phyloP scores from a whole-genome alignment of 306 rosid genomes.

The Ammopiptanthus mongolicus region DNA sequence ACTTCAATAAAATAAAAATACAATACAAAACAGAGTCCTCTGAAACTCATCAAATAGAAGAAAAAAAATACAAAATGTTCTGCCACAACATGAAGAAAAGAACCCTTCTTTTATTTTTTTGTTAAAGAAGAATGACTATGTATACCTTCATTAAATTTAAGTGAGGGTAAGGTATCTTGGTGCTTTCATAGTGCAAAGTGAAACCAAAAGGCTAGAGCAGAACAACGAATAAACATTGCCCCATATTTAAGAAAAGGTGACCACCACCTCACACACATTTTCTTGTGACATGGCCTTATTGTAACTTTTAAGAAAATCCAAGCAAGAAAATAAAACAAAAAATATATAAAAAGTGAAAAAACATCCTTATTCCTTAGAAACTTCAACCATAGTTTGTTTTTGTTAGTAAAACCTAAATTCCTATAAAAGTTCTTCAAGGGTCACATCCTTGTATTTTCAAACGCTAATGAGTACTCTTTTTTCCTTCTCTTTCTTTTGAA shows the following conservation, averaged over 20 bases:
- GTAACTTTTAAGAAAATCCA: background rate
- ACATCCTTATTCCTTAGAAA: background rate
- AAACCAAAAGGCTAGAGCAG: background rate
- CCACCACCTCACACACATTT: background rate
- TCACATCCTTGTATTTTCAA: background rate
- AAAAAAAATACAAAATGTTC: background rate
- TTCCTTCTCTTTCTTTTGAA: background rate
- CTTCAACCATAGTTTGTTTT: background rate
- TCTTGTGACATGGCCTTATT: background rate
- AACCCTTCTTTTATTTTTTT: background rate
- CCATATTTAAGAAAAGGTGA: background rate
- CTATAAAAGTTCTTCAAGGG: background rate
- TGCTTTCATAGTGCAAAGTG: background rate
- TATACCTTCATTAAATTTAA: background rate
- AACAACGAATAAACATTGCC: constrained; percentile 6
- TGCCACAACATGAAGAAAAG: background rate
- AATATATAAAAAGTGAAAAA: background rate
- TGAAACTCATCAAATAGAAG: background rate
- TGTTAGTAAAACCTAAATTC: background rate
- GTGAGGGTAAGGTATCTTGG: constrained; percentile 11
- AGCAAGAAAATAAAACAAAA: background rate
- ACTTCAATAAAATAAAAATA: background rate
- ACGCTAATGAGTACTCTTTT: background rate
- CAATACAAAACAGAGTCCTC: background rate
- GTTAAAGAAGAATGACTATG: background rate